A percentile compares a stretch with the other conserved stretches of the same genome.
These are phyloP conservation scores for Nitzschia putrida DNA, from an alignment of 108 stramenopile genomes.

Conservation along the genomic window DNA sequence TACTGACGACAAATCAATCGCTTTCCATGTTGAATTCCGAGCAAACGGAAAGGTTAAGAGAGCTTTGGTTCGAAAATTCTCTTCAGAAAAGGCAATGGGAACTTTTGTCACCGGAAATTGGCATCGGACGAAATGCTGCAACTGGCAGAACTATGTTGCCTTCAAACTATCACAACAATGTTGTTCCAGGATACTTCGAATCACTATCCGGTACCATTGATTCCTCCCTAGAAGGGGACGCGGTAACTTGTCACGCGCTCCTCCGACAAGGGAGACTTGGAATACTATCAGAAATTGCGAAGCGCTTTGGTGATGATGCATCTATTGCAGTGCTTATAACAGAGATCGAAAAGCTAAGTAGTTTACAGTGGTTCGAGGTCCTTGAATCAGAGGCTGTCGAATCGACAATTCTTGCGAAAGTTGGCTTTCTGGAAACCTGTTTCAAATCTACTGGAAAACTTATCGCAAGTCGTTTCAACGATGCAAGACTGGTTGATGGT, in stretches of 20 bases:
- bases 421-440: too few relatives aligned
- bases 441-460: too few relatives aligned
- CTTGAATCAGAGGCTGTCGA: too few relatives aligned
- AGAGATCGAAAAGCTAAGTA: constrained; percentile 30
- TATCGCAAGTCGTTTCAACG: too few relatives aligned
- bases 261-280: constrained; percentile 12
- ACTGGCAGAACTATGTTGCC: too few relatives aligned
- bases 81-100: constrained; percentile 34
- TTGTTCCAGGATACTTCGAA: constrained; percentile 28
- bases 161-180: too few relatives aligned
- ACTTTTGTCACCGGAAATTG: background rate
- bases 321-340: constrained; percentile 3
- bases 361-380: background rate
- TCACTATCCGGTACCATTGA: constrained; percentile 16
- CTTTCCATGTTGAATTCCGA: constrained; percentile 2
- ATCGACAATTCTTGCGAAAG: too few relatives aligned
- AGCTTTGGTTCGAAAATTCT: constrained; percentile 70
- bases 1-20: constrained; percentile 1
- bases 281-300: constrained; percentile 19
- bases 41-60: constrained; percentile 15
- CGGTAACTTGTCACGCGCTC: background rate
- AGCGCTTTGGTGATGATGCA: constrained; percentile 12
- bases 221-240: constrained; percentile 23
- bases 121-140: background rate
- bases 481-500: too few relatives aligned